A percentile compares a stretch with the other conserved stretches of the same genome.
These are phyloP conservation scores for Fusarium sp. DNA, from an alignment of 2,329 filamentous ascomycete species.

Conservation along the genomic window DNA sequence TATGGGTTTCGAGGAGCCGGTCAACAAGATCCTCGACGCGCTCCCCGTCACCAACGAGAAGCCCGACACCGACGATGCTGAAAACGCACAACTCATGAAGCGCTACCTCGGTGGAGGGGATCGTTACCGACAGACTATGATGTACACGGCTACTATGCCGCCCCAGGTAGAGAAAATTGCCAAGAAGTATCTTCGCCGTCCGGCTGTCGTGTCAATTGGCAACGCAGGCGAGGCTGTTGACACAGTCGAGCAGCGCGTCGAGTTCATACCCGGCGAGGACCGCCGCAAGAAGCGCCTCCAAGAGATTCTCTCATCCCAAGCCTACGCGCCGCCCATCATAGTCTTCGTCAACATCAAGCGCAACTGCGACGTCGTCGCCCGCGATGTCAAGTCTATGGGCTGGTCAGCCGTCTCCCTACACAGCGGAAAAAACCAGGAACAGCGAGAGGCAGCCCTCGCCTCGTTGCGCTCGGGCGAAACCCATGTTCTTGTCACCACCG, in stretches of 20 bases:
- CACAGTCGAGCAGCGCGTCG: constrained; percentile 96
- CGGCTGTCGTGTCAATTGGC: constrained; percentile 94
- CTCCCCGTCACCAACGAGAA: constrained; percentile 95
- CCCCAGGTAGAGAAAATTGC: constrained; percentile 93
- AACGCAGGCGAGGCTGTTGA: constrained; percentile 97
- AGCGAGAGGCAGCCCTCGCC: constrained; percentile 92
- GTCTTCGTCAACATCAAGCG: constrained; percentile 99
- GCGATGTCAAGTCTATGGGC: constrained; percentile 95
- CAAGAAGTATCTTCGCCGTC: constrained; percentile 94
- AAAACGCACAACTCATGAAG: constrained; percentile 89
- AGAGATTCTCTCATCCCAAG: constrained; percentile 86
- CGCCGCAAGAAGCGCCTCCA: constrained; percentile 96
- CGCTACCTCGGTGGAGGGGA: constrained; percentile 81
- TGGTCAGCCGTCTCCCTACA: constrained; percentile 92
- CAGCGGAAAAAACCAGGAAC: constrained; percentile 96
- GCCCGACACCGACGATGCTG: constrained; percentile 92
- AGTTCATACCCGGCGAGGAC: constrained; percentile 92
- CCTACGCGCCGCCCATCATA: constrained; percentile 92
- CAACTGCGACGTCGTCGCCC: constrained; percentile 95
- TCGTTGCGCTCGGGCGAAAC: constrained; percentile 86
- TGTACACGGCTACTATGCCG: constrained; percentile 99
- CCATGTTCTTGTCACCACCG: constrained; percentile 94
- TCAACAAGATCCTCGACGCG: constrained; percentile 97
- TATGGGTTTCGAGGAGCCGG: constrained; percentile 95
- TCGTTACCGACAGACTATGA: constrained; percentile 97